phyloP scores from a whole-genome alignment of 495 filamentous ascomycete species.

The Aspergillus nanangensis region DNA sequence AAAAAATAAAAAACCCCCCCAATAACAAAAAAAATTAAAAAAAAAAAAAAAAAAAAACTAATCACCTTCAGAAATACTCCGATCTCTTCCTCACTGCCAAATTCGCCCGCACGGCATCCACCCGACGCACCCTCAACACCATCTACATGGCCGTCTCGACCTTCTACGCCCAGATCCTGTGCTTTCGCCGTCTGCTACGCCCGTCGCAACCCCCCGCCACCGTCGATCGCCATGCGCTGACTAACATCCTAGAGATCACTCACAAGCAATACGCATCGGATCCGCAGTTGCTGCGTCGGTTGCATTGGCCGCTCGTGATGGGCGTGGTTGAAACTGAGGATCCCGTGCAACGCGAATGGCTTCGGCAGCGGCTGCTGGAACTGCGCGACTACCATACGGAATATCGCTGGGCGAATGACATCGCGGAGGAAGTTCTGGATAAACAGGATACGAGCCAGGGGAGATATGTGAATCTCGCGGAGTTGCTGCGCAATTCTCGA shows the following conservation, averaged over 20 bases:
- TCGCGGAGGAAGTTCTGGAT: constrained; percentile 30
- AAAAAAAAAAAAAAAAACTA: too few relatives aligned
- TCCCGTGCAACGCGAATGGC: constrained; percentile 32
- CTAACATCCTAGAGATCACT: constrained; percentile 32
- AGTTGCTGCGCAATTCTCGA: constrained; percentile 27
- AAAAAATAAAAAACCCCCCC: too few relatives aligned
- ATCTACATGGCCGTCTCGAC: constrained; percentile 43
- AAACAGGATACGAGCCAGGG: constrained; percentile 25
- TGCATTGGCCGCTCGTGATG: constrained; percentile 46
- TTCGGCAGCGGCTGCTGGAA: constrained; percentile 32
- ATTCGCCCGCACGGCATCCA: constrained; percentile 27
- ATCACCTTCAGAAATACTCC: constrained; percentile 26
- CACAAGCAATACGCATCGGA: constrained; percentile 34
- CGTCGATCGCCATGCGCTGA: constrained; percentile 28
- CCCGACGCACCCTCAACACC: constrained; percentile 41
- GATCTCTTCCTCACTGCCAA: constrained; percentile 43
- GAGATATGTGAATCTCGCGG: constrained; percentile 28
- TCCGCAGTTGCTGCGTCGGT: constrained; percentile 29
- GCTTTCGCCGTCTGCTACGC: constrained; percentile 36
- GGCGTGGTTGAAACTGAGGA: constrained; percentile 40
- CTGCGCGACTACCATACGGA: constrained; percentile 29
- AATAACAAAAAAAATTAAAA: too few relatives aligned
- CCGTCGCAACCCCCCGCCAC: constrained; percentile 16
- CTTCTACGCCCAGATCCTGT: constrained; percentile 40
- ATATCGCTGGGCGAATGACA: constrained; percentile 28